Evolutionary conservation across 352 stramenopile genomes (phyloP), one percentile per base, ranked within the genome.

Genomic region (Phytopythium vexans): DNA sequence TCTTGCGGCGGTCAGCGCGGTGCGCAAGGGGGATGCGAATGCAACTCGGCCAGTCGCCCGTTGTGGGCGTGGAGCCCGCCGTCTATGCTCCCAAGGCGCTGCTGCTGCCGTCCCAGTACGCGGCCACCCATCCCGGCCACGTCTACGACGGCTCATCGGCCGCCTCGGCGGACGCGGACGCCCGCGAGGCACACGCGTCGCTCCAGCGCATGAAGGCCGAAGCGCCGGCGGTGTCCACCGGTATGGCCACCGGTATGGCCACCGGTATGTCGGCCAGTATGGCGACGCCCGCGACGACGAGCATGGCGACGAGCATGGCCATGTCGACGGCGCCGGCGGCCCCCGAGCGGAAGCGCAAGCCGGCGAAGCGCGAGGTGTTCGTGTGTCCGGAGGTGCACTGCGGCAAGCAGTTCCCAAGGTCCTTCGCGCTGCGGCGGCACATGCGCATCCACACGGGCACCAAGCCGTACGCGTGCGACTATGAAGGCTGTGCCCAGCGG

Each of bases 381-480:
- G 63, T 88, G 42, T 92, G 84, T 54, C 52, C 65, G 21, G 85
- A 93, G 52, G 68, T 82, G 41, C 76, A 92, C 59, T 95, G 85
- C 58, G 85, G 79, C 54, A 95, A 95, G 66, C 72, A 77, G 49
- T 95, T 95, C 56, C 85, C 85, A 16, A 68, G 85, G 10, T 90
- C 79, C 8, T 95, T 95, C 59, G 85, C 85, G 40, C 68, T 95
- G 53, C 71, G 84, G 36, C 72, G 85, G 27, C 85, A 95, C 60
- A 84, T 86, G 79, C 82, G 85, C 54, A 93, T 92, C 56, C 83
- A 93, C 66, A 92, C 83, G 38, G 81, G 82, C 56, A 90, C 61
- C 45, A 91, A 91, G 49, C 85, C 82, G 21, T 95, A 93, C 60
- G 77, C 60, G 15, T 95, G 85, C 45, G 81, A 93, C 64, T 77